Evolutionary conservation across 768 basidiomycete genomes (phyloP).

Genomic region (Pleurotus ostreatus): DNA sequence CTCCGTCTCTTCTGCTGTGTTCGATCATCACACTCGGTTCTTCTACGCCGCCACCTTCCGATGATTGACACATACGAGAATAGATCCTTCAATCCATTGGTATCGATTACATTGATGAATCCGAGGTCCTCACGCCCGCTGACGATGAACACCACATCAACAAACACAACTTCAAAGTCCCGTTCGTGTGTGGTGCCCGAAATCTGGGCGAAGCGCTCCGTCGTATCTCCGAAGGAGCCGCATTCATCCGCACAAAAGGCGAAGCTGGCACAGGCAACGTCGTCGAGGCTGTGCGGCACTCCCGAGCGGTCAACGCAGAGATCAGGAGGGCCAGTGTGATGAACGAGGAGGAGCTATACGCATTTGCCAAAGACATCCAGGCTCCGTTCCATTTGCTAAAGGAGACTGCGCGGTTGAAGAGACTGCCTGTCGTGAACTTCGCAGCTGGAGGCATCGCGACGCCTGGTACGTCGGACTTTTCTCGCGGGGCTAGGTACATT

Average conservation of each 20-base stretch:
- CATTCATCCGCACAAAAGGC: conserved; percentile 98
- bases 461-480: conserved; percentile 51
- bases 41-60: background rate
- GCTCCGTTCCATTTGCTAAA: conserved; percentile 95
- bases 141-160: conserved; percentile 97
- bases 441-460: conserved; percentile 94
- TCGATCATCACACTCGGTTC: background rate
- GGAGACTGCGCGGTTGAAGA: conserved; percentile 90
- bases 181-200: conserved; percentile 94
- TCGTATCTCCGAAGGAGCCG: conserved; percentile 94
- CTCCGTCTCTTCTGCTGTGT: background rate
- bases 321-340: conserved; percentile 84
- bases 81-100: conserved; percentile 93
- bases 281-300: conserved; percentile 92
- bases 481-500: background rate
- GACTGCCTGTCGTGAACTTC: conserved; percentile 94
- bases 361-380: conserved; percentile 86
- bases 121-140: conserved; percentile 91
- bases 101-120: conserved; percentile 96
- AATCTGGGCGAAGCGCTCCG: conserved; percentile 95
- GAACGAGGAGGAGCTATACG: conserved; percentile 93
- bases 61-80: background rate
- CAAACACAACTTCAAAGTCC: conserved; percentile 93
- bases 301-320: conserved; percentile 76
- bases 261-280: conserved; percentile 89